Percentiles rank a stretch among this genome's conserved stretches.
These are phyloP conservation scores for Lasiosphaeriaceae sp. DNA, from an alignment of 495 filamentous ascomycete genomes.

Conservation along the genomic window DNA sequence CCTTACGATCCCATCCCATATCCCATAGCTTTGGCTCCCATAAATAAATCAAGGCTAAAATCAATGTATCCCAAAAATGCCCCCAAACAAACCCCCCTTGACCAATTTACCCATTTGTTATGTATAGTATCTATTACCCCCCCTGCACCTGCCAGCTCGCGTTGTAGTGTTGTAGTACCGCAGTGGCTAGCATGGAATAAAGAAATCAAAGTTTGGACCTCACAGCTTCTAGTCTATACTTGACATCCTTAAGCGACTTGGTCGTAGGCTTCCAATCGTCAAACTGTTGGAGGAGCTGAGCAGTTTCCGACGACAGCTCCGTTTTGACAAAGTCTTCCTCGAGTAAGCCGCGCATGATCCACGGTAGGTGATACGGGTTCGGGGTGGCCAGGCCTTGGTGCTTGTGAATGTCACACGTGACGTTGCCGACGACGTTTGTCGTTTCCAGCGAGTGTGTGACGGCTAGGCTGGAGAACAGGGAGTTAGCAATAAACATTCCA, in stretches of 20 bases:
- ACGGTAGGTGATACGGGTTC: constrained; percentile 87
- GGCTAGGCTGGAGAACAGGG: constrained; percentile 54
- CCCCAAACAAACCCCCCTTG: no score
- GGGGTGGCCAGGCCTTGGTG: constrained; percentile 38
- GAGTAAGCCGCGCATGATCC: constrained; percentile 86
- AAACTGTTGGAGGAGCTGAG: constrained; percentile 77
- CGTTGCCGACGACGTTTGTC: constrained; percentile 55
- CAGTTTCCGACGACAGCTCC: constrained; percentile 70
- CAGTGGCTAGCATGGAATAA: no score
- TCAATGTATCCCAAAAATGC: not conserved
- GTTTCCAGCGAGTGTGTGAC: constrained; percentile 85
- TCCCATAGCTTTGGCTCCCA: not conserved
- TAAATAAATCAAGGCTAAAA: not conserved
- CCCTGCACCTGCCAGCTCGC: no score
- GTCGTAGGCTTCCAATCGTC: constrained; percentile 88
- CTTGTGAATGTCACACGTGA: constrained; percentile 42
- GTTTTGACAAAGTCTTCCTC: constrained; percentile 89
- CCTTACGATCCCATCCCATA: no score
- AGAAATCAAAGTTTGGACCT: constrained; percentile 66
- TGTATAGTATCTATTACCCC: no score
- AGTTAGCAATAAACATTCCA: not conserved
- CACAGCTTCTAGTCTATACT: constrained; percentile 90
- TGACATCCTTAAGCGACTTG: constrained; percentile 92
- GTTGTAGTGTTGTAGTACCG: no score
- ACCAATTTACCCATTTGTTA: no score